A percentile compares a stretch with the other conserved stretches of the same genome.
Evolutionary conservation across 1,139 yeast species (phyloP).

Genomic region (Suhomyces ambrosiae): DNA sequence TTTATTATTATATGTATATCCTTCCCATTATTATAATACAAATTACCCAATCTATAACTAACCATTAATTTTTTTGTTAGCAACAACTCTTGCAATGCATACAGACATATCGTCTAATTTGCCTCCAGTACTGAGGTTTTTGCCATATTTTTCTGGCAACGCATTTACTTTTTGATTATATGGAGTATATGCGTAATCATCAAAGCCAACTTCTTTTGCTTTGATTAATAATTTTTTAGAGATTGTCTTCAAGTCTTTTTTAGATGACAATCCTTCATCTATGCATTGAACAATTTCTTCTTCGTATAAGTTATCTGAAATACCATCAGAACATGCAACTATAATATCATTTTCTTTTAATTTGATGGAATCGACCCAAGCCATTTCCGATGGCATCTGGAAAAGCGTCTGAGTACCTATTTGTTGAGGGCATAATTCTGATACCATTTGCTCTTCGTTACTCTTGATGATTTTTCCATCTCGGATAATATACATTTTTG

Average conservation of each 20-base stretch:
- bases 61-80: conserved; percentile 15
- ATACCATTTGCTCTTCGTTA: conserved; percentile 52
- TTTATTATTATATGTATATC: neutral
- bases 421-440: conserved; percentile 55
- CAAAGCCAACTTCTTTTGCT: conserved; percentile 56
- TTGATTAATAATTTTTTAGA: conserved; percentile 43
- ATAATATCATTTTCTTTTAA: conserved; percentile 46
- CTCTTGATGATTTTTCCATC: conserved; percentile 48
- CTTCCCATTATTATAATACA: neutral
- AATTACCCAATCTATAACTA: neutral
- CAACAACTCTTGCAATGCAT: conserved; percentile 49
- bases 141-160: conserved; percentile 38
- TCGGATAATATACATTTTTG: conserved; percentile 51
- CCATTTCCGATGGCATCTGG: conserved; percentile 51
- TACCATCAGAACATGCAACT: conserved; percentile 56
- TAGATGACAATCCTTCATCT: conserved; percentile 32
- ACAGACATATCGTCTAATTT: conserved; percentile 59
- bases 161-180: conserved; percentile 54
- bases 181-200: conserved; percentile 57
- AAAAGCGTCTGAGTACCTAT: conserved; percentile 55
- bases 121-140: conserved; percentile 50
- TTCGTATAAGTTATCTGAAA: conserved; percentile 54
- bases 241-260: conserved; percentile 37
- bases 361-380: conserved; percentile 48
- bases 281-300: conserved; percentile 47